Evolutionary conservation across 345 rosid genomes (phyloP).

Genomic region (Salix arbutifolia): DNA sequence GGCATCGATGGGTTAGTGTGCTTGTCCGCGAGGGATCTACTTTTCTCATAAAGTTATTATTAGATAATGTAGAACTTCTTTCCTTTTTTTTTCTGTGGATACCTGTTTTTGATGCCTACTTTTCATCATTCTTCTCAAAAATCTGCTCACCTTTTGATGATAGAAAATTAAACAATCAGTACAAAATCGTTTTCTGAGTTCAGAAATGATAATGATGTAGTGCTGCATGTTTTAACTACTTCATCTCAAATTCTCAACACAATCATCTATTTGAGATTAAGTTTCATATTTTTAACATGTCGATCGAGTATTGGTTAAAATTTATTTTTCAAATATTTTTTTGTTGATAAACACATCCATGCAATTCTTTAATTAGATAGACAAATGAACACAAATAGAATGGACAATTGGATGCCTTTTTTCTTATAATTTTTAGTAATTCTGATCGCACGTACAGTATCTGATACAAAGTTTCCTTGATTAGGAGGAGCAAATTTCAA

Average conservation of each 20-base stretch:
- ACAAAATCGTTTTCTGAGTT: background rate
- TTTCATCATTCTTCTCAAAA: slow-evolving; percentile 11
- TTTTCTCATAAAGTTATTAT: slow-evolving; percentile 19
- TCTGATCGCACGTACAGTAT: background rate
- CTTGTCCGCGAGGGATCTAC: slow-evolving; percentile 8
- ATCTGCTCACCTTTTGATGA: slow-evolving; percentile 25
- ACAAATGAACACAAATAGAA: background rate
- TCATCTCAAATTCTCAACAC: background rate
- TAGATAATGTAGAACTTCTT: slow-evolving; percentile 14
- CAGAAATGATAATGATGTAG: background rate
- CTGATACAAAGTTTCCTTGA: background rate
- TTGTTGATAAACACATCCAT: too few relatives aligned
- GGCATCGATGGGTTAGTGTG: background rate
- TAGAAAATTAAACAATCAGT: slow-evolving; percentile 19
- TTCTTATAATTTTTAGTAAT: background rate
- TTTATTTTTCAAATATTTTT: too few relatives aligned
- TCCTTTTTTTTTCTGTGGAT: slow-evolving; percentile 30
- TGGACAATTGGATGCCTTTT: background rate
- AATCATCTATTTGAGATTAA: background rate
- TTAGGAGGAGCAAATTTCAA: slow-evolving; percentile 5
- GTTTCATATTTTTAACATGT: too few relatives aligned
- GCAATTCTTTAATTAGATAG: background rate
- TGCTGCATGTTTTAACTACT: background rate
- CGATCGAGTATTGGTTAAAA: too few relatives aligned
- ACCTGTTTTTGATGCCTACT: slow-evolving; percentile 8